Evolutionary conservation across 805 yeast genomes (phyloP).

Genomic region (Starmerella roubikii): DNA sequence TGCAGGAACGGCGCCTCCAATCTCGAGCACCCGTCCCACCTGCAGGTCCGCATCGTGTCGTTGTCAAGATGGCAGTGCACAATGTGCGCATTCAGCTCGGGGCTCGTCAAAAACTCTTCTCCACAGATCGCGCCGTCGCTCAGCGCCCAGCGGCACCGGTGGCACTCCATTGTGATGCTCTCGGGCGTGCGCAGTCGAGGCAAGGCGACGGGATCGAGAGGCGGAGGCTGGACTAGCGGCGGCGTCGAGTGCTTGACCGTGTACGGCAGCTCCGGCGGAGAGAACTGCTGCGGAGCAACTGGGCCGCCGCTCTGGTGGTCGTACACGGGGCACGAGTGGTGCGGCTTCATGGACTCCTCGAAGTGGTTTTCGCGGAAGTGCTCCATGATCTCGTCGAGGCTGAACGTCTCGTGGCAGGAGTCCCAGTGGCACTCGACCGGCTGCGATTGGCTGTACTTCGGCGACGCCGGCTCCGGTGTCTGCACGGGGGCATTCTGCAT

Average conservation of each 20-base stretch:
- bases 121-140: constrained; percentile 34
- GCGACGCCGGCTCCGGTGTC: not conserved
- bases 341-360: constrained; percentile 23
- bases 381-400: constrained; percentile 20
- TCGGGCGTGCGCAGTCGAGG: constrained; percentile 10
- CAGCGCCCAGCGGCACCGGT: constrained; percentile 14
- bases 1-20: constrained; percentile 51
- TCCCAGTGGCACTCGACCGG: constrained; percentile 30
- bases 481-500: not conserved
- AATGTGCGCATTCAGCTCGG: constrained; percentile 60
- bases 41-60: constrained; percentile 49
- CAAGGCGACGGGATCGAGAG: constrained; percentile 9
- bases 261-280: not conserved
- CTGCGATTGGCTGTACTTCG: not conserved
- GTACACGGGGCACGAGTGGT: constrained; percentile 9
- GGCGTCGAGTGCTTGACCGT: not conserved
- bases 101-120: constrained; percentile 36
- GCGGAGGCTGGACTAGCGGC: no score
- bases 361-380: constrained; percentile 19
- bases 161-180: constrained; percentile 1
- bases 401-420: constrained; percentile 26
- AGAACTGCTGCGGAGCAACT: no score
- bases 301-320: not conserved
- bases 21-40: constrained; percentile 70
- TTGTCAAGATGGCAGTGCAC: constrained; percentile 55